Evolutionary conservation across 2,329 filamentous ascomycete genomes (phyloP).

Genomic region (Coniochaeta pulveracea): DNA sequence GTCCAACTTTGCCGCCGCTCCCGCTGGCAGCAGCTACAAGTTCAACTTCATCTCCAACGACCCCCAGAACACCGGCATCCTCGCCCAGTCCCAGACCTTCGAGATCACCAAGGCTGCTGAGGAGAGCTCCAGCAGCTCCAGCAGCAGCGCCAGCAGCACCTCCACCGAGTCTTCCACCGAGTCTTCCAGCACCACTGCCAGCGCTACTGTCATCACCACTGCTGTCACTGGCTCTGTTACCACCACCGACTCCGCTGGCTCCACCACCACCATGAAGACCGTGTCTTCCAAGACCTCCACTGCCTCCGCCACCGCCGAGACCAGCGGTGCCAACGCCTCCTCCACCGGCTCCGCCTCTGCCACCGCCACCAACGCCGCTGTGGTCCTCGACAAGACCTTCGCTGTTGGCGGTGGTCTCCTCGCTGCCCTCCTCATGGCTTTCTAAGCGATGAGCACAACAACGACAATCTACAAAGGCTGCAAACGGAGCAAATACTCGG

Average conservation of each 20-base stretch:
- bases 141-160: neutral
- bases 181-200: slow-evolving; percentile 3
- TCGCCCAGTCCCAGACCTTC: slow-evolving; percentile 15
- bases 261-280: slow-evolving; percentile 5
- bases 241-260: slow-evolving; percentile 2
- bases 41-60: slow-evolving; percentile 14
- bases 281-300: neutral
- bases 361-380: slow-evolving; percentile 1
- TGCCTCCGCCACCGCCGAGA: neutral
- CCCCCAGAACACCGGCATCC: slow-evolving; percentile 12
- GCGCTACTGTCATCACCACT: no score
- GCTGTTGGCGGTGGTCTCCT: neutral
- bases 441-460: no score
- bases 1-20: slow-evolving; percentile 7
- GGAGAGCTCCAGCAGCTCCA: slow-evolving; percentile 1
- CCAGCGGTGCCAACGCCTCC: slow-evolving; percentile 1
- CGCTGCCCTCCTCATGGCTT: slow-evolving; percentile 2
- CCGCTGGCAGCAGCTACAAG: slow-evolving; percentile 11
- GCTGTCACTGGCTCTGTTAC: neutral
- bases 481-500: no score
- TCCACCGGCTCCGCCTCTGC: neutral
- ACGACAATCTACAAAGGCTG: no score
- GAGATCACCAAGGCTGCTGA: slow-evolving; percentile 7
- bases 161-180: slow-evolving; percentile 2
- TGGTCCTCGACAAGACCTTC: slow-evolving; percentile 3